A percentile compares a stretch with the other conserved stretches of the same genome.
phyloP scores from a whole-genome alignment of 257 asterid genomes.

The Fraxinus pennsylvanica region DNA sequence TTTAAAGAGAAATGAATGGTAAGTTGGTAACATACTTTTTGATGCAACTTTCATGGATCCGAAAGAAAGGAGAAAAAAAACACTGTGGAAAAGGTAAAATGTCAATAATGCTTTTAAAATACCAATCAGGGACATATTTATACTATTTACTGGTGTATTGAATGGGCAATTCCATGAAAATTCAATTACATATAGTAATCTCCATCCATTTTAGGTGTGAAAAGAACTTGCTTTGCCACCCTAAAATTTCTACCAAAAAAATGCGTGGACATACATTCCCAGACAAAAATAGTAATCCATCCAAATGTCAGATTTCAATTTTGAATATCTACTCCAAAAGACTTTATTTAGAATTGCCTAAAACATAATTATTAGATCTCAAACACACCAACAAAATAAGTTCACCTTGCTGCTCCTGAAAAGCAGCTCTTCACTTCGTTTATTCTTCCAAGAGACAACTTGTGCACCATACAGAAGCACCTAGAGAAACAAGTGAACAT shows the following conservation, averaged over 20 bases:
- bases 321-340: conserved; percentile 8
- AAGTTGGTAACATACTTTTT: neutral
- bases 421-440: conserved; percentile 69
- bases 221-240: neutral
- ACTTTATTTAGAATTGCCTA: neutral
- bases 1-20: neutral
- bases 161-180: neutral
- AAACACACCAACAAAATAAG: conserved; percentile 4
- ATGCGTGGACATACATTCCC: neutral
- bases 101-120: neutral
- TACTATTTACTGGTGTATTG: neutral
- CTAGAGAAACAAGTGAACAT: conserved; percentile 37
- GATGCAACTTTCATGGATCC: neutral
- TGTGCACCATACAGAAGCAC: conserved; percentile 76
- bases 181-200: neutral
- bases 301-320: neutral
- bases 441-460: conserved; percentile 86
- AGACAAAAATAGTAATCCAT: neutral
- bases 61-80: neutral
- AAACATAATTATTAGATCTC: neutral
- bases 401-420: conserved; percentile 70
- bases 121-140: neutral
- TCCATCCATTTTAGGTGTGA: neutral
- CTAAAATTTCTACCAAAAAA: neutral
- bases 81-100: neutral